These are phyloP conservation scores for Capillidium rhysosporum DNA, from an alignment of 371 early-diverging fungal species.

Conservation along the genomic window DNA sequence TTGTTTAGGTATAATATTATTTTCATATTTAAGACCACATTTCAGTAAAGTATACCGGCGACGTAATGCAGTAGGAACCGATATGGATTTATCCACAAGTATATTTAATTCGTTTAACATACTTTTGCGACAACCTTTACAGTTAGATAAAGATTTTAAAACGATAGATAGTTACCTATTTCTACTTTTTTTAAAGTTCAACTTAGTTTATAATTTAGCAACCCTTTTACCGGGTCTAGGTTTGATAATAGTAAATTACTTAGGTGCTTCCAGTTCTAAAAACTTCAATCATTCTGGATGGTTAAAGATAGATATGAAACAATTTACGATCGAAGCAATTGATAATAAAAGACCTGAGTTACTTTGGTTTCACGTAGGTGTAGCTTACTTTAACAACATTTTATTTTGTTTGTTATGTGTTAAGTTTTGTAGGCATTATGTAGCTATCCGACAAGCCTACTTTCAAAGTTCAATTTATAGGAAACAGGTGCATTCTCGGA, in stretches of 20 bases:
- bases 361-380: background rate
- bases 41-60: too few species aligned
- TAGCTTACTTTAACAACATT: background rate
- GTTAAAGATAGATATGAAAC: background rate
- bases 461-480: slow-evolving; percentile 5
- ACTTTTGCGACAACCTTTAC: too few species aligned
- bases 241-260: background rate
- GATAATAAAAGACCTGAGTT: background rate
- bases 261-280: background rate
- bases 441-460: background rate
- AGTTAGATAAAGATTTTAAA: too few species aligned
- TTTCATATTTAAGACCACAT: too few species aligned
- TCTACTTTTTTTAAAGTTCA: background rate
- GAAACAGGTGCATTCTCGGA: slow-evolving; percentile 6
- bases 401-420: background rate
- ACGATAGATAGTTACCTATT: background rate
- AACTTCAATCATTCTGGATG: background rate
- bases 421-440: background rate
- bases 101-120: too few species aligned
- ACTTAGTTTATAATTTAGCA: background rate
- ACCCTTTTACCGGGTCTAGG: background rate
- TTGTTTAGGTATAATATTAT: too few species aligned
- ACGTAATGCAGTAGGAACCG: too few species aligned
- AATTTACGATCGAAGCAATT: background rate
- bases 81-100: too few species aligned